Conservation (phyloP, 129 eudicot genomes). For the Sambucus nigra region DNA sequence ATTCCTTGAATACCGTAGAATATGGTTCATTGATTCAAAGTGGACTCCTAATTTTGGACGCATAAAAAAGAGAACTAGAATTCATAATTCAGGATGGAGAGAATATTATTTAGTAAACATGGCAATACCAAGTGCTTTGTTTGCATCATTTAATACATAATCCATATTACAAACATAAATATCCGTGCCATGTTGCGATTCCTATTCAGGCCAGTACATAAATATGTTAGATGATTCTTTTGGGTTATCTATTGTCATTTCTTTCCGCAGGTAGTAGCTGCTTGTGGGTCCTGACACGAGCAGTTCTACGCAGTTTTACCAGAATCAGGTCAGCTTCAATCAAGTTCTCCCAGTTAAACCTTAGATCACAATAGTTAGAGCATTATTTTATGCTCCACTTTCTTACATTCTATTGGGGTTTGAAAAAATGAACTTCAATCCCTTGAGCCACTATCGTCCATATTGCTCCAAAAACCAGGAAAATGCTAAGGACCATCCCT, state of each 20-base stretch:
- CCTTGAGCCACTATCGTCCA: slow-evolving; percentile 31
- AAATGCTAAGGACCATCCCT: slow-evolving; percentile 39
- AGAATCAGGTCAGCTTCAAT: not conserved
- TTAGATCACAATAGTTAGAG: not conserved
- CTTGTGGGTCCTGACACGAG: not conserved
- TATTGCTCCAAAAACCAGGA: slow-evolving; percentile 28
- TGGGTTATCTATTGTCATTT: not conserved
- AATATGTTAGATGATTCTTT: not conserved
- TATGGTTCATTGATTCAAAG: too few species aligned
- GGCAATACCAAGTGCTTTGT: not conserved
- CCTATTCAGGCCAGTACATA: too few species aligned
- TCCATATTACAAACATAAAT: not conserved
- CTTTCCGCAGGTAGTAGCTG: not conserved
- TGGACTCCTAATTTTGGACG: too few species aligned
- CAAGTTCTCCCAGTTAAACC: not conserved
- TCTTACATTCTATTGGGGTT: slow-evolving; percentile 21
- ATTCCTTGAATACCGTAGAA: too few species aligned
- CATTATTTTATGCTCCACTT: not conserved
- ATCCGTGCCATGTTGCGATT: too few species aligned
- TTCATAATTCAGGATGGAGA: too few species aligned
- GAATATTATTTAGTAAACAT: not conserved
- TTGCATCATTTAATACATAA: not conserved
- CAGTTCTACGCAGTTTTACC: not conserved
- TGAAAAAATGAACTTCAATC: slow-evolving; percentile 44
- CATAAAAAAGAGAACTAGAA: too few species aligned